A percentile compares a stretch with the other conserved stretches of the same genome.
Conservation (phyloP, 305 asterid genomes). For the Stenogyne calaminthoides region DNA sequence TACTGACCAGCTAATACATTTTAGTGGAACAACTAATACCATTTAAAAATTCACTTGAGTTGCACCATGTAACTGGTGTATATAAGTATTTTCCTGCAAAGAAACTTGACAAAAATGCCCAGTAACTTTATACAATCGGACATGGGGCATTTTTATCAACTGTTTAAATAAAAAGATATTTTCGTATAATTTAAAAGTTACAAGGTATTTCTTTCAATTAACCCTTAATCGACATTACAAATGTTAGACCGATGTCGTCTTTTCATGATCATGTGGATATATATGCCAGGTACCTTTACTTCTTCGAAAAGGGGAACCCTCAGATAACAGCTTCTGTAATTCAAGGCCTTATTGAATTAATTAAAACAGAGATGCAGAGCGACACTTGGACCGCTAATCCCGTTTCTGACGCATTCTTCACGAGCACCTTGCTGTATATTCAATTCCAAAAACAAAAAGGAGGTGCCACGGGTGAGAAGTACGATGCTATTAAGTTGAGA, state of each 20-base stretch:
- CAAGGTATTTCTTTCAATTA: no score
- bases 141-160: no score
- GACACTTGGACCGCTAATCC: constrained; percentile 51
- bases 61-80: no score
- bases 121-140: no score
- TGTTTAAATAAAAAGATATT: no score
- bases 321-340: constrained; percentile 79
- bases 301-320: constrained; percentile 93
- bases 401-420: constrained; percentile 76
- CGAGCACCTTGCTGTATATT: constrained; percentile 85
- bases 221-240: not conserved
- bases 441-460: constrained; percentile 97
- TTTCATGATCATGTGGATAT: not conserved
- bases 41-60: no score
- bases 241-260: not conserved
- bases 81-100: no score
- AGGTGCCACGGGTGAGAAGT: constrained; percentile 93
- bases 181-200: no score
- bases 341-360: constrained; percentile 84
- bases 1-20: no score
- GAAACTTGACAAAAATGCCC: no score
- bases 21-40: no score
- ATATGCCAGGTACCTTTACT: constrained; percentile 83
- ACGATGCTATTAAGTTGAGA: constrained; percentile 56
- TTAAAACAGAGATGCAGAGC: constrained; percentile 83